Percentiles rank a stretch among this genome's conserved stretches.
phyloP scores from a whole-genome alignment of 2,329 filamentous ascomycete genomes.

The Talaromyces funiculosus region DNA sequence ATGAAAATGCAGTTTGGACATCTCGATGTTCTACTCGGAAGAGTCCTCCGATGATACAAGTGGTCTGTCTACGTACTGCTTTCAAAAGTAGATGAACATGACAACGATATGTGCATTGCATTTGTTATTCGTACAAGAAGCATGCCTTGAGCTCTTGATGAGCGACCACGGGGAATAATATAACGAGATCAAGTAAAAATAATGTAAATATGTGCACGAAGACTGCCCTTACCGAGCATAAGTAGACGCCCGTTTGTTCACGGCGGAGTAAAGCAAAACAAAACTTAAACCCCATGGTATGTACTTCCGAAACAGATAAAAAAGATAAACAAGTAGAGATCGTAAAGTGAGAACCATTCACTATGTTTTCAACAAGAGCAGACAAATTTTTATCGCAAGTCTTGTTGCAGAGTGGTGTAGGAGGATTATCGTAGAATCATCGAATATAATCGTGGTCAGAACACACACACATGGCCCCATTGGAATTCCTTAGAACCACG shows the following conservation, averaged over 20 bases:
- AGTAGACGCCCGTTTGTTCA: not conserved
- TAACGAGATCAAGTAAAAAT: not conserved
- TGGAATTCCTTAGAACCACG: slow-evolving; percentile 43
- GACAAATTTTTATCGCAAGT: not conserved
- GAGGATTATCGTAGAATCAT: slow-evolving; percentile 12
- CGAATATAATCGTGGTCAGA: slow-evolving; percentile 1
- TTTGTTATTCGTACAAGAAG: not conserved
- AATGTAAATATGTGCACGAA: slow-evolving; percentile 13
- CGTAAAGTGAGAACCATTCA: slow-evolving; percentile 2
- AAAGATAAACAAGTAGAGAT: slow-evolving; percentile 3
- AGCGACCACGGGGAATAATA: not conserved
- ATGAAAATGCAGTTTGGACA: not conserved
- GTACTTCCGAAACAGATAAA: slow-evolving; percentile 4
- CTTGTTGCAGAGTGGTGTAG: not conserved
- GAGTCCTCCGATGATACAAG: not conserved
- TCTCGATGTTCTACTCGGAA: not conserved
- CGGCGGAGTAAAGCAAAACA: not conserved
- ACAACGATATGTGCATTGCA: slow-evolving; percentile 2
- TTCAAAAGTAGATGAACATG: not conserved
- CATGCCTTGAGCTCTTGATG: not conserved
- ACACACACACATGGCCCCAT: not conserved
- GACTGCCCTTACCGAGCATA: slow-evolving; percentile 6
- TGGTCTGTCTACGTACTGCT: not conserved
- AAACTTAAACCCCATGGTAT: slow-evolving; percentile 7
- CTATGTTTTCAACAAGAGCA: not conserved